Conservation (phyloP, 1,139 yeast species). For the Sugiyamaella grinbergsii region DNA sequence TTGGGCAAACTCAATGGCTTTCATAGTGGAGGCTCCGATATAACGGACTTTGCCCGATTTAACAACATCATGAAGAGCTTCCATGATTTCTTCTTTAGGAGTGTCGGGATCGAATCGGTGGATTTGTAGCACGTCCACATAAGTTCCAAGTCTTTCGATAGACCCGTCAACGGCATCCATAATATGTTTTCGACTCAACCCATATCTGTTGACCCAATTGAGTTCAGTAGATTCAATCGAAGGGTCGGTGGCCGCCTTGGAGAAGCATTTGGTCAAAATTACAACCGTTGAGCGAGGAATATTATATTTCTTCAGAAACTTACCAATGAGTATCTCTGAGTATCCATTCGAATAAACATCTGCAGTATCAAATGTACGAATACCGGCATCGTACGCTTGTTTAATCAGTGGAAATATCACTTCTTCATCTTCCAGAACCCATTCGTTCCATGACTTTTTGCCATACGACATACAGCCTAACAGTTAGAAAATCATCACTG, state of each 20-base stretch:
- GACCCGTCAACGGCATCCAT: constrained; percentile 54
- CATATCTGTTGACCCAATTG: constrained; percentile 43
- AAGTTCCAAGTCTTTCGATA: constrained; percentile 63
- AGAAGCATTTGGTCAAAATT: constrained; percentile 32
- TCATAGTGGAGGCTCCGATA: constrained; percentile 60
- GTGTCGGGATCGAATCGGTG: constrained; percentile 56
- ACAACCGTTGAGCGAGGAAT: constrained; percentile 48
- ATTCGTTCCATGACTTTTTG: constrained; percentile 48
- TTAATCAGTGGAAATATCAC: constrained; percentile 45
- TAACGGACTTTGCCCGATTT: constrained; percentile 52
- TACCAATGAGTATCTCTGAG: constrained; percentile 47
- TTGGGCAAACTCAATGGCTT: constrained; percentile 45
- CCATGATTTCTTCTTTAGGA: constrained; percentile 54
- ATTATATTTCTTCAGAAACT: constrained; percentile 45
- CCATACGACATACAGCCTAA: constrained; percentile 64
- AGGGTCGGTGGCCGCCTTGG: constrained; percentile 38
- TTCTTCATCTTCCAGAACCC: constrained; percentile 51
- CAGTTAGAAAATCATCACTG: not conserved
- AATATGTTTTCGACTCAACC: constrained; percentile 56
- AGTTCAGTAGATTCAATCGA: constrained; percentile 17
- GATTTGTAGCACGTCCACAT: constrained; percentile 74
- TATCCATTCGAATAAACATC: constrained; percentile 50
- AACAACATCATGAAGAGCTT: constrained; percentile 54
- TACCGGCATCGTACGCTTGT: constrained; percentile 51
- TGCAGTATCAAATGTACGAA: constrained; percentile 56